Evolutionary conservation across 1,139 yeast species (phyloP).

Genomic region (Pichia sp.): DNA sequence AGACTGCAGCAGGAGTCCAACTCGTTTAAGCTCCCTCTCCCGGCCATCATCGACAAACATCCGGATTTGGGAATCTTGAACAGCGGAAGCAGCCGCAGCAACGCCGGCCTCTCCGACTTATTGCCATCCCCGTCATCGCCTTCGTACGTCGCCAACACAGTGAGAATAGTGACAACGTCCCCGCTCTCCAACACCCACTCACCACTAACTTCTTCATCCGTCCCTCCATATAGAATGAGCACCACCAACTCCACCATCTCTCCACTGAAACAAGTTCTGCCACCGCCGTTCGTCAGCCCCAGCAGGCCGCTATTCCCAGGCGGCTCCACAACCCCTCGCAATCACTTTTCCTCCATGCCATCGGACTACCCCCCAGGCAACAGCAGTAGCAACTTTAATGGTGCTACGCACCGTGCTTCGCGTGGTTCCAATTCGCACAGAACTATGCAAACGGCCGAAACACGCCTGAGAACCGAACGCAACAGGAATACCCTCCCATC

Average conservation of each 20-base stretch:
- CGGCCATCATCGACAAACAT: constrained; percentile 19
- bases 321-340: background rate
- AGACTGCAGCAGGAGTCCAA: constrained; percentile 8
- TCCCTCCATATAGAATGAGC: background rate
- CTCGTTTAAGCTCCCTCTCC: constrained; percentile 19
- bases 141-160: background rate
- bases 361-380: background rate
- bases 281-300: background rate
- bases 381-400: too few relatives aligned
- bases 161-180: background rate
- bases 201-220: background rate
- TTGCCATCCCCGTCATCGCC: background rate
- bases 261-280: background rate
- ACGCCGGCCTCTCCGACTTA: background rate
- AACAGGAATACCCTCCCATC: too few relatives aligned
- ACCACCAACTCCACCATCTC: background rate
- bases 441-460: too few relatives aligned
- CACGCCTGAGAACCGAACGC: too few relatives aligned
- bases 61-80: constrained; percentile 2
- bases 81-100: background rate
- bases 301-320: background rate
- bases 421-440: too few relatives aligned
- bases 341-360: background rate
- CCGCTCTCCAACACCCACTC: background rate
- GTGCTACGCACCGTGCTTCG: too few relatives aligned